A percentile compares a stretch with the other conserved stretches of the same genome.
These are phyloP conservation scores for Truncatella angustata DNA, from an alignment of 2,329 filamentous ascomycete species.

Conservation along the genomic window DNA sequence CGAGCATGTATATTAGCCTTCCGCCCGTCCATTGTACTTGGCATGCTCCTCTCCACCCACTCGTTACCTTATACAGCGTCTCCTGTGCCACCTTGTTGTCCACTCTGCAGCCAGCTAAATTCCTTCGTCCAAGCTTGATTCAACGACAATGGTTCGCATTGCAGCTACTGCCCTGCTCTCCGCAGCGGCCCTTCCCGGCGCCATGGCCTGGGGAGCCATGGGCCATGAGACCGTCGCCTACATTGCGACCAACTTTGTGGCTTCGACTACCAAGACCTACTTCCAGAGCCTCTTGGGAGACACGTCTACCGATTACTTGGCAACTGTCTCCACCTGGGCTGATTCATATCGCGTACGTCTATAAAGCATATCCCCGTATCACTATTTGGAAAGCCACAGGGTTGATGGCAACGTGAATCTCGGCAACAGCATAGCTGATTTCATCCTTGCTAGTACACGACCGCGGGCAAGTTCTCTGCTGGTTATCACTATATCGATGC, in stretches of 20 bases:
- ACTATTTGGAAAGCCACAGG: not conserved
- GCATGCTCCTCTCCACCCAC: not conserved
- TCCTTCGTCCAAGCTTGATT: not conserved
- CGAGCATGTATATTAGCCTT: not conserved
- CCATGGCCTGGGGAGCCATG: slow-evolving; percentile 38
- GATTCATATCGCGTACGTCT: slow-evolving; percentile 38
- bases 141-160: slow-evolving; percentile 22
- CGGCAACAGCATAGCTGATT: no score
- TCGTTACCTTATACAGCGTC: not conserved
- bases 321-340: slow-evolving; percentile 48
- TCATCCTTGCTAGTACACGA: slow-evolving; percentile 36
- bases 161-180: slow-evolving; percentile 19
- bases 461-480: slow-evolving; percentile 42
- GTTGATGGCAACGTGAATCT: no score
- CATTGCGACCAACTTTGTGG: slow-evolving; percentile 47
- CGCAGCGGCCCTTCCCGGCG: slow-evolving; percentile 18
- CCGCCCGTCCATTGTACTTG: not conserved
- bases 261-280: slow-evolving; percentile 36
- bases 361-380: not conserved
- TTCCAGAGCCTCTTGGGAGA: slow-evolving; percentile 44
- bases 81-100: not conserved
- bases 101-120: not conserved
- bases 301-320: slow-evolving; percentile 43
- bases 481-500: slow-evolving; percentile 48
- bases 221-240: slow-evolving; percentile 56